Percentiles rank a stretch among this genome's conserved stretches.
Conservation (phyloP, 108 stramenopile species). For the Skeletonema grethae region DNA sequence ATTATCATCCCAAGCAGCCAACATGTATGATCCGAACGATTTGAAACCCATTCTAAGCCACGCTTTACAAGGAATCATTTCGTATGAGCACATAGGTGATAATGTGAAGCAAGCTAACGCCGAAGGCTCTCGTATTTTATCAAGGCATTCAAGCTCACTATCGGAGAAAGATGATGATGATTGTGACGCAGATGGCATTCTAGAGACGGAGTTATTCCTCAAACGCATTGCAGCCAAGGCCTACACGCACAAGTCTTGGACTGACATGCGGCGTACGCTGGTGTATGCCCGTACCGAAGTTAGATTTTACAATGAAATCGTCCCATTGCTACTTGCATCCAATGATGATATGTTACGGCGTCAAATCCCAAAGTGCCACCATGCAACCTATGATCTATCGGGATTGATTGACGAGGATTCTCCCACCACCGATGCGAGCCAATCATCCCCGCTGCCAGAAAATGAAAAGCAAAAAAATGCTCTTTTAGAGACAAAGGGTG, state of each 20-base stretch:
- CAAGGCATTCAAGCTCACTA: constrained; percentile 27
- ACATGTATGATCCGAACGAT: not conserved
- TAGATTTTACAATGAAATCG: constrained; percentile 72
- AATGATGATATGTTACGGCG: constrained; percentile 1
- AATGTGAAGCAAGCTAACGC: constrained; percentile 35
- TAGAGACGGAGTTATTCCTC: constrained; percentile 40
- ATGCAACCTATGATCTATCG: constrained; percentile 53
- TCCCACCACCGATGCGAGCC: constrained; percentile 36
- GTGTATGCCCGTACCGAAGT: constrained; percentile 75
- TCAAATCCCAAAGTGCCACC: constrained; percentile 44
- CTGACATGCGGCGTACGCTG: constrained; percentile 76
- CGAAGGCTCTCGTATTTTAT: constrained; percentile 36
- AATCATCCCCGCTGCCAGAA: constrained; percentile 16
- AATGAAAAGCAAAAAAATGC: not conserved
- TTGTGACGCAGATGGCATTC: not conserved
- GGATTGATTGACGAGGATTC: constrained; percentile 68
- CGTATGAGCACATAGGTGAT: constrained; percentile 17
- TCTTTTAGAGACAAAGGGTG: constrained; percentile 21
- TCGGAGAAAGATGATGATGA: constrained; percentile 18
- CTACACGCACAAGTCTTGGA: constrained; percentile 64
- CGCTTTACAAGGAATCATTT: constrained; percentile 15
- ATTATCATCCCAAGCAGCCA: not conserved
- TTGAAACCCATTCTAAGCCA: constrained; percentile 11
- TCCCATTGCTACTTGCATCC: constrained; percentile 42
- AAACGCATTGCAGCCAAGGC: constrained; percentile 29